Evolutionary conservation across 768 basidiomycete species (phyloP).

Genomic region (Hypholoma sublateritium): DNA sequence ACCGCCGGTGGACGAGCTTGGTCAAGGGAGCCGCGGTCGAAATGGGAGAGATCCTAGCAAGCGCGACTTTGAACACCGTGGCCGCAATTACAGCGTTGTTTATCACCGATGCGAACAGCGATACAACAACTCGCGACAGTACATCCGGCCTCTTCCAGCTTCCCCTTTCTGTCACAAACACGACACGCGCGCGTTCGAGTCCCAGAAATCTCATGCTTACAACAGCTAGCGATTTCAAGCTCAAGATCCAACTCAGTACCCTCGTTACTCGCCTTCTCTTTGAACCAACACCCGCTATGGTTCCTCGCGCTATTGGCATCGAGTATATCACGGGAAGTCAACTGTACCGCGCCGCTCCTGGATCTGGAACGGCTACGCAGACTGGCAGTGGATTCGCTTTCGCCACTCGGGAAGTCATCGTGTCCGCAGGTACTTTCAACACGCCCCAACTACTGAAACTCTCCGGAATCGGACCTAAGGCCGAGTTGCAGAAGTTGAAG

Average conservation of each 20-base stretch:
- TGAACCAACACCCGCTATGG: conserved; percentile 45
- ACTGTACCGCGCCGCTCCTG: conserved; percentile 7
- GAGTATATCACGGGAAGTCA: conserved; percentile 30
- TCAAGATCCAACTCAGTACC: conserved; percentile 56
- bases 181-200: conserved; percentile 5
- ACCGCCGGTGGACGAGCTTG: conserved; percentile 1
- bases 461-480: too few species aligned
- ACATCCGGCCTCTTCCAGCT: conserved; percentile 6
- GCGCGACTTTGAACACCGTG: neutral
- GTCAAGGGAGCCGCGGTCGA: conserved; percentile 5
- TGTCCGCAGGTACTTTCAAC: conserved; percentile 11
- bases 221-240: conserved; percentile 31
- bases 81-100: neutral
- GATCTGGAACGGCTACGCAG: neutral
- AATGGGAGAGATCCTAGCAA: neutral
- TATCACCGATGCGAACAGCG: conserved; percentile 2
- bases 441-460: too few species aligned
- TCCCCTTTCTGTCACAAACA: conserved; percentile 7
- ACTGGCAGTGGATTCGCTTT: conserved; percentile 37
- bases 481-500: too few species aligned
- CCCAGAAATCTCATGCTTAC: conserved; percentile 3
- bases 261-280: conserved; percentile 55
- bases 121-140: conserved; percentile 3
- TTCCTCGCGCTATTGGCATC: conserved; percentile 31
- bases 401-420: conserved; percentile 58